Evolutionary conservation across 306 rosid species (phyloP), one percentile per base, ranked within the genome.

Genomic region (Abrus precatorius): DNA sequence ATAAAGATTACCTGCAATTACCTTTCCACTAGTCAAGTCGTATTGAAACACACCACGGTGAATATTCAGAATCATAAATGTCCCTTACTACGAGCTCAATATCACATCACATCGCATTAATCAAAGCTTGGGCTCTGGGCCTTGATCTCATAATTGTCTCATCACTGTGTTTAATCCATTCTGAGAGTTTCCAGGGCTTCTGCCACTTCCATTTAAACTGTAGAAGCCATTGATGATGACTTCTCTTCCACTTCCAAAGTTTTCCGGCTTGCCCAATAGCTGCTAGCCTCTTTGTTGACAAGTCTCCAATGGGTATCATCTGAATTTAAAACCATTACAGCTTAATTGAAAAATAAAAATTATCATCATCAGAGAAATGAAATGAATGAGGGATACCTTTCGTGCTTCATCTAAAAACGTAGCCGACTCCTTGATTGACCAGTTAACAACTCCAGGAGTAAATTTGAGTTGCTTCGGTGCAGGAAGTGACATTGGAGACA

Each of bases 121-220:
- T 77, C 80, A 77, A 81, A 80, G 90, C 84, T 45, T 78, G 90
- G 63, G 86, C 84, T 75, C 87, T 88, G 69, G 93, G 88, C 89
- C 84, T 90, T 34, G 97, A 82, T 72, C 88, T 84, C 85, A 92
- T 89, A 80, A 92, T 89, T 62, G 97, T 92, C 86, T 92, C 95
- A 68, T 92, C 97, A 61, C 87, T 89, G 80, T 92, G 97, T 86
- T 92, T 92, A 80, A 92, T 92, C 97, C 92, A 92, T 78, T 92
- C 97, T 38, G 97, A 92, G 87, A 92, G 97, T 84, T 84, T 92
- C 97, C 97, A 92, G 7, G 97, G 97, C 80, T 92, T 92, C 78
- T 92, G 97, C 97, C 97, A 92, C 80, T 91, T 92, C 97, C 97
- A 92, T 79, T 90, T 92, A 86, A 92, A 92, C 84, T 92, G 95